Percentiles rank a stretch among this genome's conserved stretches.
Evolutionary conservation across 257 asterid species (phyloP).

Genomic region (Solanum corneliomulleri): DNA sequence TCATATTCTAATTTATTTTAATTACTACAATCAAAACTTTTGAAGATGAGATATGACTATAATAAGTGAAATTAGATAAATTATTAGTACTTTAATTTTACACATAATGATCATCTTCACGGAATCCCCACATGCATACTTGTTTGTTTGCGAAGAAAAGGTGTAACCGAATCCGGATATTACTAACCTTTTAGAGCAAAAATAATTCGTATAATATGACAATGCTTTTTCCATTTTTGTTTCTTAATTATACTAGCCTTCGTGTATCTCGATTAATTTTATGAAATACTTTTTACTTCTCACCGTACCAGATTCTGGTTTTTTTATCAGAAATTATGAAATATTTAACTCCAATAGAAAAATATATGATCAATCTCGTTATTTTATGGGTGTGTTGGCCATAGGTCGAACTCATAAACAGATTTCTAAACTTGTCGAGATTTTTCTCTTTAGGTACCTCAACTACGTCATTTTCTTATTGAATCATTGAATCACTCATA

Average conservation of each 20-base stretch:
- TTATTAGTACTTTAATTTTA: neutral
- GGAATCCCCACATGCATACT: neutral
- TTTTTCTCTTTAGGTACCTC: too few species aligned
- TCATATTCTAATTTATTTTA: neutral
- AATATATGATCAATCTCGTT: neutral
- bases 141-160: neutral
- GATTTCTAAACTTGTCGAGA: too few species aligned
- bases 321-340: too few species aligned
- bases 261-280: too few species aligned
- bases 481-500: too few species aligned
- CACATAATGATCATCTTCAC: neutral
- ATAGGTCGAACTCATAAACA: too few species aligned
- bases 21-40: neutral
- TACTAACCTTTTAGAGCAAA: neutral
- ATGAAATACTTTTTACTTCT: accelerated
- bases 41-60: neutral
- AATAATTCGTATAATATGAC: neutral
- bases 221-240: neutral
- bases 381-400: too few species aligned
- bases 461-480: too few species aligned
- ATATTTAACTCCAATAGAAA: too few species aligned
- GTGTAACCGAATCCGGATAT: neutral
- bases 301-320: accelerated
- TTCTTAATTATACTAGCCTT: too few species aligned
- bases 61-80: neutral